Evolutionary conservation across 2,329 filamentous ascomycete genomes (phyloP).

Genomic region (Herpotrichia juniperi): DNA sequence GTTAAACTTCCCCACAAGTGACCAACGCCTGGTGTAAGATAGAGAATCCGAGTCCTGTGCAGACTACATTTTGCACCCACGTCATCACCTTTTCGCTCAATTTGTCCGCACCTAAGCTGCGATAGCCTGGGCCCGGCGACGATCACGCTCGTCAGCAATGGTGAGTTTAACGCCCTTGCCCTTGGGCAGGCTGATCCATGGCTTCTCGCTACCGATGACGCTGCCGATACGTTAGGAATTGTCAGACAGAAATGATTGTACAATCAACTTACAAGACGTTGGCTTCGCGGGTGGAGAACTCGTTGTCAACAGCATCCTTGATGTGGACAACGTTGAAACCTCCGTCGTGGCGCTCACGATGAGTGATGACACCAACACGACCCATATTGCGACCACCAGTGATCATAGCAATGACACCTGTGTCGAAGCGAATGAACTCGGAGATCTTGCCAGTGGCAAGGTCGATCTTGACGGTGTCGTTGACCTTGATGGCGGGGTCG

Average conservation of each 20-base stretch:
- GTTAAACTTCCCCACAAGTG: slow-evolving; percentile 37
- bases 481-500: slow-evolving; percentile 98
- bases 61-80: slow-evolving; percentile 32
- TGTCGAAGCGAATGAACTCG: slow-evolving; percentile 99
- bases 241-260: not conserved
- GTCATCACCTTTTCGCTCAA: slow-evolving; percentile 23
- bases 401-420: slow-evolving; percentile 96
- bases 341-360: slow-evolving; percentile 99
- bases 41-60: slow-evolving; percentile 32
- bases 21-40: slow-evolving; percentile 43
- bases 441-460: slow-evolving; percentile 95
- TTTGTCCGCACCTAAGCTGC: slow-evolving; percentile 52
- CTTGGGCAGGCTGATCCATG: slow-evolving; percentile 99
- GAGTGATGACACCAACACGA: slow-evolving; percentile 99
- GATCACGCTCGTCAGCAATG: slow-evolving; percentile 99
- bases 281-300: slow-evolving; percentile 97
- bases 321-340: slow-evolving; percentile 99
- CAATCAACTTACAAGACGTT: slow-evolving; percentile 76
- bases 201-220: slow-evolving; percentile 98
- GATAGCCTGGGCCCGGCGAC: slow-evolving; percentile 76
- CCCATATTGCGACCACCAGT: slow-evolving; percentile 99
- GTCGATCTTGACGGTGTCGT: slow-evolving; percentile 99
- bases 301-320: slow-evolving; percentile 99
- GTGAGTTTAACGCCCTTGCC: slow-evolving; percentile 99
- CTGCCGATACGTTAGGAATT: slow-evolving; percentile 23